Evolutionary conservation across 352 stramenopile genomes (phyloP).

Genomic region (Phytophthora ohioensis): DNA sequence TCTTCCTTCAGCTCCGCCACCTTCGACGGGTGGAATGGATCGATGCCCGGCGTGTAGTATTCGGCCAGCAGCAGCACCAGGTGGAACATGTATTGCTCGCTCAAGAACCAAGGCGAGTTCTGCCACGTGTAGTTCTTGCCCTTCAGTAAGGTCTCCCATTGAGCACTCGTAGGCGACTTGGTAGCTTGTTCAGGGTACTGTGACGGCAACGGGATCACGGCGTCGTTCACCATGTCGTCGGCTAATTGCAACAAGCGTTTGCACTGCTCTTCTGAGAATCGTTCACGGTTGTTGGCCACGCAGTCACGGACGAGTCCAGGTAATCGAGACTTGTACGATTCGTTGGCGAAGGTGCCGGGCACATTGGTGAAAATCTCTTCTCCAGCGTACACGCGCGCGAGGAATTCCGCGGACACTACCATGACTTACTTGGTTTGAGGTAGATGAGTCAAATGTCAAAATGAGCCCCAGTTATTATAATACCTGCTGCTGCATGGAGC

Average conservation of each 20-base stretch:
- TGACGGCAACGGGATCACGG: slow-evolving; percentile 54
- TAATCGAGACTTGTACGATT: slow-evolving; percentile 68
- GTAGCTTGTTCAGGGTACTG: slow-evolving; percentile 44
- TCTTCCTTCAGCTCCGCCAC: slow-evolving; percentile 57
- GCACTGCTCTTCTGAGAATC: slow-evolving; percentile 47
- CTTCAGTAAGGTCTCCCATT: slow-evolving; percentile 59
- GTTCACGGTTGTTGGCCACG: slow-evolving; percentile 52
- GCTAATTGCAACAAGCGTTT: slow-evolving; percentile 52
- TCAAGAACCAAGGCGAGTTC: slow-evolving; percentile 77
- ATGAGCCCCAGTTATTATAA: neutral
- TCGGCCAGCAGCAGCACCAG: slow-evolving; percentile 67
- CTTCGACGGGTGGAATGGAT: slow-evolving; percentile 77
- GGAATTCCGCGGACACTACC: slow-evolving; percentile 53
- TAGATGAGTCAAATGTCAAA: slow-evolving; percentile 5
- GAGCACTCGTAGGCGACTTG: slow-evolving; percentile 48
- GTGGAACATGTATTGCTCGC: slow-evolving; percentile 83
- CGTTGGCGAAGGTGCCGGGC: slow-evolving; percentile 67
- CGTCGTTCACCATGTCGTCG: slow-evolving; percentile 52
- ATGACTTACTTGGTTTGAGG: slow-evolving; percentile 20
- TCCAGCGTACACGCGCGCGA: slow-evolving; percentile 45
- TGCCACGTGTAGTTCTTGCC: slow-evolving; percentile 72
- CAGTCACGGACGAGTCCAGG: slow-evolving; percentile 69
- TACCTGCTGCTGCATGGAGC: neutral
- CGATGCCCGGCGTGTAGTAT: slow-evolving; percentile 67
- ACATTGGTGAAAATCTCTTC: slow-evolving; percentile 60